A percentile compares a stretch with the other conserved stretches of the same genome.
phyloP scores from a whole-genome alignment of 805 yeast genomes.

The Lipomyces japonicus region DNA sequence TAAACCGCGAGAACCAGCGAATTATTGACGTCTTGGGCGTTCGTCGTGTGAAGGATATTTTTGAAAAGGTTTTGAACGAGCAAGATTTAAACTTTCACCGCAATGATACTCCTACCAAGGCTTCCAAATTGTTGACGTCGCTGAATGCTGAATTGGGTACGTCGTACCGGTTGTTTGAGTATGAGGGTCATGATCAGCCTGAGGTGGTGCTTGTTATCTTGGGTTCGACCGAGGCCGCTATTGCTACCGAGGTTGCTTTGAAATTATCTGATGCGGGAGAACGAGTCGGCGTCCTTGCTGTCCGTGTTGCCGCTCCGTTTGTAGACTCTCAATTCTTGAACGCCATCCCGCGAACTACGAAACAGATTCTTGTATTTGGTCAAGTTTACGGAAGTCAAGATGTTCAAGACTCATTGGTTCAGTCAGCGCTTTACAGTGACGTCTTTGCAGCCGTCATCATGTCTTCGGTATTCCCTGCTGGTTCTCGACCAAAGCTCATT shows the following conservation, averaged over 20 bases:
- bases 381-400: constrained; percentile 44
- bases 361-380: constrained; percentile 63
- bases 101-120: constrained; percentile 24
- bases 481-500: constrained; percentile 26
- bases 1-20: constrained; percentile 47
- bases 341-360: constrained; percentile 54
- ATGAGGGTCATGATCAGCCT: constrained; percentile 59
- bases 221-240: constrained; percentile 64
- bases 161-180: constrained; percentile 60
- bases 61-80: constrained; percentile 20
- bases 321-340: constrained; percentile 56
- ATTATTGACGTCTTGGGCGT: constrained; percentile 37
- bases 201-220: constrained; percentile 76
- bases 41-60: constrained; percentile 32
- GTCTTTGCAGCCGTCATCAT: constrained; percentile 66
- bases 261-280: constrained; percentile 37
- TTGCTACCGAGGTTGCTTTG: constrained; percentile 47
- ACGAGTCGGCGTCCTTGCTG: constrained; percentile 62
- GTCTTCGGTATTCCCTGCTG: constrained; percentile 32
- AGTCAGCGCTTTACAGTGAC: constrained; percentile 59
- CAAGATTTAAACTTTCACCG: constrained; percentile 14
- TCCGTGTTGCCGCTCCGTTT: constrained; percentile 80
- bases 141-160: constrained; percentile 57
- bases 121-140: constrained; percentile 39
- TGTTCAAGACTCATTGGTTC: constrained; percentile 36